Conservation (phyloP, 768 basidiomycete species). For the Mycena sanguinolenta region DNA sequence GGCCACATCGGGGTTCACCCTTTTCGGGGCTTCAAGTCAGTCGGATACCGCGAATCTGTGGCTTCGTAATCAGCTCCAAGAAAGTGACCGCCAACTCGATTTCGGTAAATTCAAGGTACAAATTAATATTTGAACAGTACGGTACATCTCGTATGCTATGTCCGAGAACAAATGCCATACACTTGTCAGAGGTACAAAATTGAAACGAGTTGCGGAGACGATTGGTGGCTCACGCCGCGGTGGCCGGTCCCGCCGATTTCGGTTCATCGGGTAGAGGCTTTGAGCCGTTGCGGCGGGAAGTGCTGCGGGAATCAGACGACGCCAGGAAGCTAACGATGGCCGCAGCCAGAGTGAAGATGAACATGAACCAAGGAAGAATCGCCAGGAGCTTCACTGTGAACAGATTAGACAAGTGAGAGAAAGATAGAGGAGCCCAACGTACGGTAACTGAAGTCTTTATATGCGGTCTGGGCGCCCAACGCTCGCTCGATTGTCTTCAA, state of each 20-base stretch:
- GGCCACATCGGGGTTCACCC: too few species aligned
- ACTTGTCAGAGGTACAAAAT: too few species aligned
- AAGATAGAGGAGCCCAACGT: slow-evolving; percentile 39
- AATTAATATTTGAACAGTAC: too few species aligned
- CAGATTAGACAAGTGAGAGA: neutral
- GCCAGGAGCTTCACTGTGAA: slow-evolving; percentile 62
- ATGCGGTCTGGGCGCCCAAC: slow-evolving; percentile 58
- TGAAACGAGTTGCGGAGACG: too few species aligned
- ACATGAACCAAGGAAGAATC: slow-evolving; percentile 66
- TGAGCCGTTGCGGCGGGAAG: too few species aligned
- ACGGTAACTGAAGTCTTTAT: slow-evolving; percentile 63
- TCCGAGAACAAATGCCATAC: too few species aligned
- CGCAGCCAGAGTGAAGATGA: slow-evolving; percentile 55
- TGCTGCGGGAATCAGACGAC: slow-evolving; percentile 28
- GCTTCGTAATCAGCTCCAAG: too few species aligned
- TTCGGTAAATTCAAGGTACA: too few species aligned
- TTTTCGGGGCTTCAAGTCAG: too few species aligned
- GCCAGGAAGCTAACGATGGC: slow-evolving; percentile 52
- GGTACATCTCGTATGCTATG: too few species aligned
- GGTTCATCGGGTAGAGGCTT: neutral
- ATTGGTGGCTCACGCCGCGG: neutral
- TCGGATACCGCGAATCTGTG: too few species aligned
- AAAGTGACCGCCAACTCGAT: too few species aligned
- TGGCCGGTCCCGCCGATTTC: neutral
- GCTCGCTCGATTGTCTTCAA: slow-evolving; percentile 52